These are phyloP conservation scores for Prunus davidiana DNA, from an alignment of 306 rosid genomes.

Conservation along the genomic window DNA sequence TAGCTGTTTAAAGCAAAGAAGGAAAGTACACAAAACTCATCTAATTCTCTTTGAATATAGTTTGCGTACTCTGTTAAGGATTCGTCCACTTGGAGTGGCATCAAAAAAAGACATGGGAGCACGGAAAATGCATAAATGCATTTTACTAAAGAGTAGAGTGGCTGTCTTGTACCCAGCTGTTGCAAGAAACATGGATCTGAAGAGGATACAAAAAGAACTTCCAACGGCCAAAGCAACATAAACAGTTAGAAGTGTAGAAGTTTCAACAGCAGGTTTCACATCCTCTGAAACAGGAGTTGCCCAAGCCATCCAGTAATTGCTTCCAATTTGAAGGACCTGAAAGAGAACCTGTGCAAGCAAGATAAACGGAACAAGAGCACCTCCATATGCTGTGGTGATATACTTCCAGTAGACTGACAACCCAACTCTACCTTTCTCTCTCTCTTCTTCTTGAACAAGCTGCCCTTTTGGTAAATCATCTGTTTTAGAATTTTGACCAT, in stretches of 20 bases:
- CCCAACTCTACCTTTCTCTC: constrained; percentile 29
- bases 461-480: constrained; percentile 51
- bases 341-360: no score
- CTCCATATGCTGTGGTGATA: no score
- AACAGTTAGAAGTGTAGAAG: constrained; percentile 47
- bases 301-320: constrained; percentile 97
- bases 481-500: constrained; percentile 33
- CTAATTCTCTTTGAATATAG: background rate
- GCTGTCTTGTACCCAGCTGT: constrained; percentile 72
- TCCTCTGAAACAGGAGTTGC: constrained; percentile 72
- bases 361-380: no score
- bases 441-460: constrained; percentile 89
- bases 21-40: background rate
- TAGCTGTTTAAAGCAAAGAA: background rate
- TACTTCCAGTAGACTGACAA: no score
- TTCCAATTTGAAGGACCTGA: constrained; percentile 78
- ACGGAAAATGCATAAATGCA: constrained; percentile 74
- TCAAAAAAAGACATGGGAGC: constrained; percentile 91
- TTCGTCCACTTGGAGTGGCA: constrained; percentile 85
- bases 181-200: constrained; percentile 42
- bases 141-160: constrained; percentile 68
- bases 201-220: constrained; percentile 58
- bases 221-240: constrained; percentile 69
- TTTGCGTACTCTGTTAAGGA: constrained; percentile 67
- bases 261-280: constrained; percentile 40